Base-by-base conservation (phyloP, 345 rosid genomes). In the Brassica cretica region DNA sequence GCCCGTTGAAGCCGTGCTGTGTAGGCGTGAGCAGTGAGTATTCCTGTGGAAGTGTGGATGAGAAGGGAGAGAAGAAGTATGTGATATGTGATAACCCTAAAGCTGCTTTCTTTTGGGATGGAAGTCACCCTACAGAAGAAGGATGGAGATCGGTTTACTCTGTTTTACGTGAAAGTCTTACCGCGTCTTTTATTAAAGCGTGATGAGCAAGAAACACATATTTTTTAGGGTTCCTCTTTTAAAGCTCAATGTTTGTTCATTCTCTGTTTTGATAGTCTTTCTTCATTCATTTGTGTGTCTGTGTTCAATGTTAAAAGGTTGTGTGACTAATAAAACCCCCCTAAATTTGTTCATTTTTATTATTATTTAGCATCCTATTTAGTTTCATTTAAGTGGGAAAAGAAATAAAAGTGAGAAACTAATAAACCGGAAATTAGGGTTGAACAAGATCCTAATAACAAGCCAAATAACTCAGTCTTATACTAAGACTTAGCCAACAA, bases 1-100 rank as follows among this genome's bases (percentile, higher is more conserved):
- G 76, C 41, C 93, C 89, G 4, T 70, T 89, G 76, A 80, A 66
- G 83, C 91, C 91, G 1, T 91, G 97, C 11, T 91, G 97, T 4
- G 8, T 72, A 1, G 93, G 92, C 0, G 64, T 39, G 21, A 79
- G 86, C 66, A 11, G 49, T 2, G 71, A 21, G 14, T 75, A 68
- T 74, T 39, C 30, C 6, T 89, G 97, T 64, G 94, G 90, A 63
- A 78, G 72, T 44, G 86, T 87, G 12, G 84, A 79, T 74, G 79
- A n/a, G 0, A 81, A 72, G 18, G 88, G 91, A 27, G 73, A 27
- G 69, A 85, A 83, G 78, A 81, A 70, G 85, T 87, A 85, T 56
- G 63, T 61, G 5, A 62, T 82, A n/a, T 89, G 93, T 29, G 77
- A 78, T 55, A 33, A 86, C 15, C 93, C 91, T 51, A 64, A 59